phyloP scores from a whole-genome alignment of 2,329 filamentous ascomycete genomes.

The Ophiostoma pallidulum region DNA sequence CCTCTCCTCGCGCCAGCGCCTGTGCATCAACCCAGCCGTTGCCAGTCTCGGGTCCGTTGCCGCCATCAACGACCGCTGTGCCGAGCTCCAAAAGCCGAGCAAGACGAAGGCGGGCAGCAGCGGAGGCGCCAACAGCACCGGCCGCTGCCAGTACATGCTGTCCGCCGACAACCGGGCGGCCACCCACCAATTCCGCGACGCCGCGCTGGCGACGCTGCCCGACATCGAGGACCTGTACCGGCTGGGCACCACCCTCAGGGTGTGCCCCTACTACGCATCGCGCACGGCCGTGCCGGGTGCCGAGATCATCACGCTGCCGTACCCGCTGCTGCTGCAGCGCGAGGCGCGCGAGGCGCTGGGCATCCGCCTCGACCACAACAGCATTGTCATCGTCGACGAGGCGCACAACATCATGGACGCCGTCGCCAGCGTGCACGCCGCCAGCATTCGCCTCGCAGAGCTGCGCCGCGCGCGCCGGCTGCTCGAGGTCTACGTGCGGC shows the following conservation, averaged over 20 bases:
- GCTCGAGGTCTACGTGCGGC: conserved; percentile 72
- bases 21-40: conserved; percentile 84
- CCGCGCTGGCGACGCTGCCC: conserved; percentile 70
- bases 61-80: conserved; percentile 87
- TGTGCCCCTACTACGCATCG: conserved; percentile 97
- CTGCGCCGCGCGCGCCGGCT: conserved; percentile 64
- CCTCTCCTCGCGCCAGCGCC: conserved; percentile 74
- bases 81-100: conserved; percentile 75
- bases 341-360: conserved; percentile 79
- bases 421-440: conserved; percentile 76
- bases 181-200: conserved; percentile 75
- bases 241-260: conserved; percentile 65
- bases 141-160: conserved; percentile 61
- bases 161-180: conserved; percentile 64
- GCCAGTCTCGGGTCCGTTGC: conserved; percentile 58
- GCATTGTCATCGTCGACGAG: conserved; percentile 93
- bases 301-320: conserved; percentile 87
- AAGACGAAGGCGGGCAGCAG: conserved; percentile 51
- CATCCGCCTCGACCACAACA: conserved; percentile 67
- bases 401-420: conserved; percentile 97
- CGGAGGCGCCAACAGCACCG: conserved; percentile 21
- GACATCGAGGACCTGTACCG: conserved; percentile 87
- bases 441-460: conserved; percentile 64
- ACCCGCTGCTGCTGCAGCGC: conserved; percentile 79
- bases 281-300: conserved; percentile 70